Evolutionary conservation across 2,329 filamentous ascomycete species (phyloP), one percentile per base, ranked within the genome.

Genomic region (Escovopsis sp.): DNA sequence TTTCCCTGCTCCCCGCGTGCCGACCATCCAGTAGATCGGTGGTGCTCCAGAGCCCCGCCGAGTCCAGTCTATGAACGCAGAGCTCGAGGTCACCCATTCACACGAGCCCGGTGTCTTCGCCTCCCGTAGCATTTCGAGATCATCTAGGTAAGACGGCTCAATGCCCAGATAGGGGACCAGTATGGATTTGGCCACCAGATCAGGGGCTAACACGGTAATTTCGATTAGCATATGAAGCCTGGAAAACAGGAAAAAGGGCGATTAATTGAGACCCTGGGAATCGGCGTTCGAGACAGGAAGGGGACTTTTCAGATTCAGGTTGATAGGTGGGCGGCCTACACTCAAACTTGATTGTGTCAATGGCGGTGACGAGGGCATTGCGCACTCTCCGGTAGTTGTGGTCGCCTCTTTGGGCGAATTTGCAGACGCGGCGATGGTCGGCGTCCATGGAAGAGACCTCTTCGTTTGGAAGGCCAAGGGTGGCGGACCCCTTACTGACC

Each of bases 371-470:
- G 6, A 45, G 38, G 19, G 43, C 43, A 12, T 45, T 45, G 26
- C 37, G 43, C 12, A 45, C 26, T 12, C 40, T 45, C 34, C 10
- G 40, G 26, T 45, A 45, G 30, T 45, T 43, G 19, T 38, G 42
- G 34, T 45, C 40, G 11, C 32, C 19, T 15, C 7, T 32, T 19
- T 6, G 32, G 3, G 26, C 36, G 19, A 43, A 45, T 6, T 45
- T 45, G 41, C 43, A 45, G 18, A 45, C 15, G 7, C 38, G 43
- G 18, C 43, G 40, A 37, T 45, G 43, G 6, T 45, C 41, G 1
- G 43, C 41, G 26, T 45, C 38, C 43, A 45, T 43, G 9, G 33
- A 38, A 15, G 35, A 38, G 1, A 45, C 26, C 7, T 42, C 33
- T 36, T 45, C 43, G n/a, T 45, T 45, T 28, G 7, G 8, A n/a